phyloP scores from a whole-genome alignment of 78 protist genomes.

The Andalucia godoyi region DNA sequence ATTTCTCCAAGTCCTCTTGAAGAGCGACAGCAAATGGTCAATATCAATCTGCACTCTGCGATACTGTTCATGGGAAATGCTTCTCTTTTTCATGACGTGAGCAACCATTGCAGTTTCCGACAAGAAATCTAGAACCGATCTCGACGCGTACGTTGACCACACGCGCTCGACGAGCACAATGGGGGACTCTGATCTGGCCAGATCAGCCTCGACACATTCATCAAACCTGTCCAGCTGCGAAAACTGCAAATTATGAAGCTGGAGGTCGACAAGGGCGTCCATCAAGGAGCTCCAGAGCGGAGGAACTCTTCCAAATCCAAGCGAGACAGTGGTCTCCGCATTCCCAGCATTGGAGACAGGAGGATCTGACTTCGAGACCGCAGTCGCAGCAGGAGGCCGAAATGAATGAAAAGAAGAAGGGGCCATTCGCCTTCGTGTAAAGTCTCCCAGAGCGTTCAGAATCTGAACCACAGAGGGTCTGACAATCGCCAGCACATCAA shows the following conservation, averaged over 20 bases:
- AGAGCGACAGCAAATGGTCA: background rate
- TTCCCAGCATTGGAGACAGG: background rate
- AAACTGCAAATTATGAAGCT: background rate
- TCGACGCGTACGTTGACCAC: background rate
- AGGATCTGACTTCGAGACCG: background rate
- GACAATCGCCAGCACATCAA: slow-evolving; percentile 6
- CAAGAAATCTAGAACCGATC: slow-evolving; percentile 5
- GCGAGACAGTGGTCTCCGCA: no score
- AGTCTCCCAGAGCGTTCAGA: background rate
- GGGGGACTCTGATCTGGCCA: background rate
- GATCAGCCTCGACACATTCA: background rate
- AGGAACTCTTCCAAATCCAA: no score
- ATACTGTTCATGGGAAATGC: slow-evolving; percentile 3
- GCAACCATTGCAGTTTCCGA: background rate
- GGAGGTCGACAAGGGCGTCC: slow-evolving; percentile 7
- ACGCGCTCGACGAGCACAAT: background rate
- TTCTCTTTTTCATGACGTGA: slow-evolving; percentile 7
- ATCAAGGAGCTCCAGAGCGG: background rate
- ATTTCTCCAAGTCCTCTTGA: background rate
- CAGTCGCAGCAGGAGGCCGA: background rate
- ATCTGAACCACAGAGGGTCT: background rate
- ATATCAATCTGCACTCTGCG: slow-evolving; percentile 8
- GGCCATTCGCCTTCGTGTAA: no score
- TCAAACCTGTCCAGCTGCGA: slow-evolving; percentile 7
- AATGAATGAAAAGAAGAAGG: background rate